Percentiles rank a stretch among this genome's conserved stretches.
These are phyloP conservation scores for Linnemannia schmuckeri DNA, from an alignment of 192 early-diverging fungal genomes.

Conservation along the genomic window DNA sequence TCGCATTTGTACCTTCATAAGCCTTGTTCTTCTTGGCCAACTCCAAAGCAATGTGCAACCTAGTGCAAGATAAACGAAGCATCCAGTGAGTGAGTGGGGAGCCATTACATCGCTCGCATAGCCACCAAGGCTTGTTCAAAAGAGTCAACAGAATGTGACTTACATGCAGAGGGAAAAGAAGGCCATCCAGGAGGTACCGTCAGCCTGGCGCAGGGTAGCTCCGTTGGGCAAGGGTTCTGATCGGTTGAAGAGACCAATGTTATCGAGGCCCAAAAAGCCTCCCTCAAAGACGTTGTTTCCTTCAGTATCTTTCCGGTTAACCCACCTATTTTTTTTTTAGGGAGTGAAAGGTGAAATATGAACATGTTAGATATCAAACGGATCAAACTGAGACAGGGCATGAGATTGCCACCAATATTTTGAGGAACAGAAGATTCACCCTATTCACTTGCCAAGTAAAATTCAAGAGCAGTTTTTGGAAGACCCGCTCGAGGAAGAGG, in stretches of 20 bases:
- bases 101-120: neutral
- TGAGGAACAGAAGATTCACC: neutral
- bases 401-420: no score
- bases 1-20: constrained; percentile 27
- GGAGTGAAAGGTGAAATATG: neutral
- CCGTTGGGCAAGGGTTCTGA: constrained; percentile 62
- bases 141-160: neutral
- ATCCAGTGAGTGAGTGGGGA: neutral
- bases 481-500: constrained; percentile 49
- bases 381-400: neutral
- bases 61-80: neutral
- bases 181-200: constrained; percentile 70
- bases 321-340: constrained; percentile 49
- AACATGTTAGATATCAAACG: neutral
- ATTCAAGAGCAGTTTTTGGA: constrained; percentile 49
- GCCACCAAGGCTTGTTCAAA: neutral
- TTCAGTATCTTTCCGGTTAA: constrained; percentile 66
- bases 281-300: constrained; percentile 69
- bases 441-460: constrained; percentile 38
- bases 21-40: constrained; percentile 38
- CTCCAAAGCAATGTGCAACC: constrained; percentile 50
- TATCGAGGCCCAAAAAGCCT: constrained; percentile 68
- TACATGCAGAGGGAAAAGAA: constrained; percentile 56
- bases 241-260: constrained; percentile 70
- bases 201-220: constrained; percentile 61